These are phyloP conservation scores for Ramaria rubella DNA, from an alignment of 768 basidiomycete genomes.

Conservation along the genomic window DNA sequence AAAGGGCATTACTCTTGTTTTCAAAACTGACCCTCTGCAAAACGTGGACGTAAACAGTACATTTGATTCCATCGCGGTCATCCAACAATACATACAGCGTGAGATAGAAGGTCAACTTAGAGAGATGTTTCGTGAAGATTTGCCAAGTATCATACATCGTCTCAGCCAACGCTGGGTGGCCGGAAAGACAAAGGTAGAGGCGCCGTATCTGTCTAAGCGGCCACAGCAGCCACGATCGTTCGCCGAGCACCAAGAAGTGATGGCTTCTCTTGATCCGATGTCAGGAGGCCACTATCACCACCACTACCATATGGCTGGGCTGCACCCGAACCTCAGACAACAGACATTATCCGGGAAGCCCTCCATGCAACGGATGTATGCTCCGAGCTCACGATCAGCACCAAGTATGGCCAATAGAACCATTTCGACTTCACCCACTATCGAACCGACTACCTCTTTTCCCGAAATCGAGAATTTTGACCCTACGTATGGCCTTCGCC, in stretches of 20 bases:
- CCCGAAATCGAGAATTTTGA: slow-evolving; percentile 84
- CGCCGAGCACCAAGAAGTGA: slow-evolving; percentile 24
- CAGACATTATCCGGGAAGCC: slow-evolving; percentile 22
- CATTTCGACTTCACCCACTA: slow-evolving; percentile 12
- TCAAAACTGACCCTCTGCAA: slow-evolving; percentile 98
- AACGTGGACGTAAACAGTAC: slow-evolving; percentile 97
- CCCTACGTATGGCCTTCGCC: slow-evolving; percentile 92
- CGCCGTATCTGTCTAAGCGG: slow-evolving; percentile 70
- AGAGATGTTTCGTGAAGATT: slow-evolving; percentile 96
- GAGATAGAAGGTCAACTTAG: slow-evolving; percentile 96
- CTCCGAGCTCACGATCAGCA: slow-evolving; percentile 23
- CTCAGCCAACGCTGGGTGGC: slow-evolving; percentile 91
- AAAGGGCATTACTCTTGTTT: slow-evolving; percentile 97
- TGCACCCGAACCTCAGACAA: not conserved
- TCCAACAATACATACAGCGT: slow-evolving; percentile 94
- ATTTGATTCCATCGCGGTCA: slow-evolving; percentile 96
- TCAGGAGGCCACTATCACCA: slow-evolving; percentile 12
- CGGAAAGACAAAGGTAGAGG: slow-evolving; percentile 71
- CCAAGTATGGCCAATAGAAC: not conserved
- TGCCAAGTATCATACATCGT: slow-evolving; percentile 94
- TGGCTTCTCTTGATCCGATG: slow-evolving; percentile 37
- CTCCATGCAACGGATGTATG: slow-evolving; percentile 37
- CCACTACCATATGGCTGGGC: not conserved
- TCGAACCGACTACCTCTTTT: slow-evolving; percentile 30
- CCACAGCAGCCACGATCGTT: slow-evolving; percentile 30